Conservation (phyloP, 2,329 filamentous ascomycete species). For the Hymenoscyphus fructigenus region DNA sequence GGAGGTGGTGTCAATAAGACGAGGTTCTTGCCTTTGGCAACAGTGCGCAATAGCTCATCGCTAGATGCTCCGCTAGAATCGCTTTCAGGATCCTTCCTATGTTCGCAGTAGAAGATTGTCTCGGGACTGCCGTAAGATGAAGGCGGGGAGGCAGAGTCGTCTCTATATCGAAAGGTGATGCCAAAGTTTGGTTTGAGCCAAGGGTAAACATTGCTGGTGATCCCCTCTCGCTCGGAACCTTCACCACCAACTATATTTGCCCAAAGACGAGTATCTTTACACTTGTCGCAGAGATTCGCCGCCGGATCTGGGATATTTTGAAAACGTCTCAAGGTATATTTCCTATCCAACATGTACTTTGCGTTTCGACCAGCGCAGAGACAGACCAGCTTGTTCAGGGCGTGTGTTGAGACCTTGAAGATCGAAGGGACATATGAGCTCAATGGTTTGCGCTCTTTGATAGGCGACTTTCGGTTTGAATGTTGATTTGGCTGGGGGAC, state of each 20-base stretch:
- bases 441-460: neutral
- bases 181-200: slow-evolving; percentile 20
- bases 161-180: slow-evolving; percentile 18
- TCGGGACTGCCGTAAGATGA: neutral
- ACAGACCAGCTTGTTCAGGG: slow-evolving; percentile 15
- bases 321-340: slow-evolving; percentile 6
- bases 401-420: neutral
- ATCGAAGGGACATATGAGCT: neutral
- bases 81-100: neutral
- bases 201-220: slow-evolving; percentile 7
- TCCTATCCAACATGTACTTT: slow-evolving; percentile 14
- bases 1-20: neutral
- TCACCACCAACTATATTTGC: slow-evolving; percentile 21
- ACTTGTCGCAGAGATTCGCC: neutral
- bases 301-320: slow-evolving; percentile 3
- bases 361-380: slow-evolving; percentile 18
- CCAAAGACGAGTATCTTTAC: slow-evolving; percentile 12
- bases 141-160: neutral
- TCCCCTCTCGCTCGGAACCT: slow-evolving; percentile 5
- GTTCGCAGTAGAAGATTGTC: neutral
- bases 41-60: neutral
- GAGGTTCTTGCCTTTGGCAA: neutral
- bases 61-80: neutral
- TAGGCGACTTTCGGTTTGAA: neutral
- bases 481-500: neutral